These are phyloP conservation scores for cucumber (Cucumis sativus) DNA, from an alignment of 306 rosid genomes.

Conservation along the genomic window Cucumber_9930_V3 NC_026660.2:27135001-27135500, in stretches of 20 bases:
- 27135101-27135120: slow-evolving; percentile 33
- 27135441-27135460: neutral
- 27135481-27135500: neutral
- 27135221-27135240: slow-evolving; percentile 17
- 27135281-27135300: slow-evolving; percentile 4
- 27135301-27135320: neutral
- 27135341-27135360: slow-evolving; percentile 13
- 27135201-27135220: slow-evolving; percentile 24
- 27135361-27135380: slow-evolving; percentile 3
- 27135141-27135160: slow-evolving; percentile 9
- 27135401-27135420: slow-evolving; percentile 16
- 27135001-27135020: slow-evolving; percentile 5
- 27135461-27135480: neutral
- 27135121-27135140: slow-evolving; percentile 9
- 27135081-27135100: slow-evolving; percentile 43
- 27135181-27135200: slow-evolving; percentile 14
- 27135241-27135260: slow-evolving; percentile 17
- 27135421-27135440: slow-evolving; percentile 10
- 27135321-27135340: neutral
- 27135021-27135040: slow-evolving; percentile 18
- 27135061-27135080: slow-evolving; percentile 21
- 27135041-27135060: slow-evolving; percentile 11
- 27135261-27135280: slow-evolving; percentile 13
- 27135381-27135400: slow-evolving; percentile 24
- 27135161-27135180: slow-evolving; percentile 7